Percentiles rank a stretch among this genome's conserved stretches.
Conservation (phyloP, 305 asterid species). For the Fraxinus floribunda region DNA sequence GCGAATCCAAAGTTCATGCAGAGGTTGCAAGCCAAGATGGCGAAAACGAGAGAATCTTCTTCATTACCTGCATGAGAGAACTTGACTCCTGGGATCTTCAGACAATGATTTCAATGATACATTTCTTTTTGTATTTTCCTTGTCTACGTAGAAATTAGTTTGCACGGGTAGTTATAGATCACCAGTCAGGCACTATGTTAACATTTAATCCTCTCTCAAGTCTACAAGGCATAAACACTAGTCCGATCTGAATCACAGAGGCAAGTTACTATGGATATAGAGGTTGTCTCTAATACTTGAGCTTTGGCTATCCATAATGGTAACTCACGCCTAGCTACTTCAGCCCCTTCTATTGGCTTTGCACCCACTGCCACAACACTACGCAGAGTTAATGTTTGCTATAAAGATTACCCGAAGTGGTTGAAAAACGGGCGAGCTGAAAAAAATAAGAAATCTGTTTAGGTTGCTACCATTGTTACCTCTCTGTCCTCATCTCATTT, state of each 20-base stretch:
- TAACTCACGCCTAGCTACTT: background rate
- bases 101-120: background rate
- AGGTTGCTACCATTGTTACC: background rate
- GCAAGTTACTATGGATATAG: background rate
- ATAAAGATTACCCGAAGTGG: background rate
- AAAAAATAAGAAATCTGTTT: background rate
- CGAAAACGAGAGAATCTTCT: slow-evolving; percentile 32
- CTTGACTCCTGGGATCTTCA: slow-evolving; percentile 7
- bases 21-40: slow-evolving; percentile 59
- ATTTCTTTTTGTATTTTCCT: background rate
- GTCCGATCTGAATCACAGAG: background rate
- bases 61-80: slow-evolving; percentile 26
- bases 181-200: background rate
- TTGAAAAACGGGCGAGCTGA: background rate
- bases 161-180: background rate
- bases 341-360: background rate
- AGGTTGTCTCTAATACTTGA: no score
- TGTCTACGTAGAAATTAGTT: background rate
- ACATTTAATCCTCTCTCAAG: background rate
- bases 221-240: background rate
- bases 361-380: background rate
- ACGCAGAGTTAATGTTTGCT: background rate
- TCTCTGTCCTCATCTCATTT: background rate
- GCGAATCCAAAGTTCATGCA: slow-evolving; percentile 80
- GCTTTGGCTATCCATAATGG: no score